Conservation (phyloP, 352 stramenopile species). For the Globisporangium barbulae region DNA sequence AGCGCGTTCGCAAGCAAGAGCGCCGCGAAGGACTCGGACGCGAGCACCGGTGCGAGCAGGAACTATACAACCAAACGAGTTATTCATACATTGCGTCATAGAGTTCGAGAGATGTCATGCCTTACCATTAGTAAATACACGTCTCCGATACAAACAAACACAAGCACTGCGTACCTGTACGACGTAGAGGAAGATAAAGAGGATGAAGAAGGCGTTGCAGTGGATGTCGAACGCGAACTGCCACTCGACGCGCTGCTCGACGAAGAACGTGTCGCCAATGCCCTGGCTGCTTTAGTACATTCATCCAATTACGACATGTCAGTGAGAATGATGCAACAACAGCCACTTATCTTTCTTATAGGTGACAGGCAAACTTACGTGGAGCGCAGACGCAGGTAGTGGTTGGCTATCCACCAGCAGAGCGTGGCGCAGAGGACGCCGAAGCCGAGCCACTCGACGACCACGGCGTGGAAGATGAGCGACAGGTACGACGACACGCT, state of each 20-base stretch:
- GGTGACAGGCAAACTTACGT: conserved; percentile 28
- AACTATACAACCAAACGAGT: conserved; percentile 64
- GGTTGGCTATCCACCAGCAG: conserved; percentile 77
- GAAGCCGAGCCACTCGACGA: conserved; percentile 83
- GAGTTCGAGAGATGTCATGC: background rate
- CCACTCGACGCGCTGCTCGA: conserved; percentile 98
- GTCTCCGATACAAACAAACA: too few relatives aligned
- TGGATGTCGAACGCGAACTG: conserved; percentile 99
- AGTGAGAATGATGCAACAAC: background rate
- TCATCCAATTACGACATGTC: background rate
- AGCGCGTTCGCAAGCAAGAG: conserved; percentile 92
- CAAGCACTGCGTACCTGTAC: conserved; percentile 47
- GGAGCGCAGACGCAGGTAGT: conserved; percentile 55
- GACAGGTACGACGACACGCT: conserved; percentile 47
- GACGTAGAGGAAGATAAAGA: conserved; percentile 96
- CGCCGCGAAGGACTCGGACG: conserved; percentile 86
- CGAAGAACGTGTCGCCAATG: conserved; percentile 81
- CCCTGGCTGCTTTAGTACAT: conserved; percentile 35
- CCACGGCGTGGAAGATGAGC: conserved; percentile 70
- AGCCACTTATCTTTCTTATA: conserved; percentile 2
- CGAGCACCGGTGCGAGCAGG: conserved; percentile 92
- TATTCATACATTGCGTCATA: background rate
- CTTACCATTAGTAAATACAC: background rate
- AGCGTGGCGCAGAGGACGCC: conserved; percentile 66
- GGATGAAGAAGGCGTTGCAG: conserved; percentile 98